Evolutionary conservation across 345 rosid genomes (phyloP).

Genomic region (Corchorus capsularis): DNA sequence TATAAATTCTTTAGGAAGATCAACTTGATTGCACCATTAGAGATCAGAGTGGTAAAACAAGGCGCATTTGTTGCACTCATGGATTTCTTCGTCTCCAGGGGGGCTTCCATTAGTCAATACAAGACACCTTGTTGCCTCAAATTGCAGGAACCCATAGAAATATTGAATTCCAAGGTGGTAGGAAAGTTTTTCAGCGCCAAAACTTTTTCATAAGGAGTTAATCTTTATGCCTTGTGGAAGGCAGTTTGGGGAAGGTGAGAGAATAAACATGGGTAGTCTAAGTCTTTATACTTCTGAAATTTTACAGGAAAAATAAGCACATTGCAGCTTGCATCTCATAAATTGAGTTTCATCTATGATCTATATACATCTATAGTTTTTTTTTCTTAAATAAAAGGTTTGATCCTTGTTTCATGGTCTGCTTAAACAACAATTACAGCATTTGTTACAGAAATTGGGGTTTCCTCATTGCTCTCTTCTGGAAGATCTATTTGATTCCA

Average conservation of each 20-base stretch:
- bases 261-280: too few relatives aligned
- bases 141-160: conserved; percentile 35
- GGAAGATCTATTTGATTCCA: conserved; percentile 47
- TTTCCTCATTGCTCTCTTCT: neutral
- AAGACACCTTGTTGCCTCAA: conserved; percentile 64
- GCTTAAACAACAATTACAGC: neutral
- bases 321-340: too few relatives aligned
- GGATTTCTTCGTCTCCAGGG: conserved; percentile 57
- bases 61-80: conserved; percentile 60
- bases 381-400: too few relatives aligned
- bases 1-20: conserved; percentile 39
- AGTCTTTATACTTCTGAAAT: too few relatives aligned
- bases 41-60: conserved; percentile 51
- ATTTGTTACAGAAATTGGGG: neutral
- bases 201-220: neutral
- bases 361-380: too few relatives aligned
- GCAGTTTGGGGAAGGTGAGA: too few relatives aligned
- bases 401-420: neutral
- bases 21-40: conserved; percentile 53
- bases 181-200: conserved; percentile 47
- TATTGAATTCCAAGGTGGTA: conserved; percentile 46
- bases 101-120: conserved; percentile 61
- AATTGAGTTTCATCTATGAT: too few relatives aligned
- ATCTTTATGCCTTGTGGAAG: too few relatives aligned
- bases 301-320: too few relatives aligned